A percentile compares a stretch with the other conserved stretches of the same genome.
phyloP scores from a whole-genome alignment of 345 rosid species.

The Aurinia saxatilis region DNA sequence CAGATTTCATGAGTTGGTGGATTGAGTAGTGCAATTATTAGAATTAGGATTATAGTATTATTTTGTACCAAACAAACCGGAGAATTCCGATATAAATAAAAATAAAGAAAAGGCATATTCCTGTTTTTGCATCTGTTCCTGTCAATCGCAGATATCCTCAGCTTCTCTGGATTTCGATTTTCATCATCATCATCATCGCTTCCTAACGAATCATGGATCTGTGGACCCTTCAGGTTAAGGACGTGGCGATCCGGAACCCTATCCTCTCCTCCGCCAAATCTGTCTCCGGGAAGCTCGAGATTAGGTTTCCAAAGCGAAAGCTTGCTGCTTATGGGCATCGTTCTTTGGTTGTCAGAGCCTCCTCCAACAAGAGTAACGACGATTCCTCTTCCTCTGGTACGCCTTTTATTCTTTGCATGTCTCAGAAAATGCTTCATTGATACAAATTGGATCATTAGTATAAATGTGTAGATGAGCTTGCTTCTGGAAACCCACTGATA shows the following conservation, averaged over 20 bases:
- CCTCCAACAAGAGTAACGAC: slow-evolving; percentile 56
- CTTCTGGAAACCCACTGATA: too few relatives aligned
- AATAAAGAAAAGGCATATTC: slow-evolving; percentile 19
- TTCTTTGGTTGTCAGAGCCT: slow-evolving; percentile 38
- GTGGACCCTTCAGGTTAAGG: slow-evolving; percentile 18
- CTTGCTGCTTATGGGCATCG: slow-evolving; percentile 26
- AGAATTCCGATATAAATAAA: background rate
- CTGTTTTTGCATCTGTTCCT: background rate
- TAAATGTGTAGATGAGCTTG: too few relatives aligned
- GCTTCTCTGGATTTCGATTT: slow-evolving; percentile 12
- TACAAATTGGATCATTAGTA: too few relatives aligned
- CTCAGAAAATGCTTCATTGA: too few relatives aligned
- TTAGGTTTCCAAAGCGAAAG: slow-evolving; percentile 34
- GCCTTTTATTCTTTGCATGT: too few relatives aligned
- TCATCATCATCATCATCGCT: slow-evolving; percentile 11
- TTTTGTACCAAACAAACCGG: background rate
- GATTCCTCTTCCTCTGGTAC: slow-evolving; percentile 41
- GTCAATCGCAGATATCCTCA: slow-evolving; percentile 24
- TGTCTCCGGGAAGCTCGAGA: slow-evolving; percentile 16
- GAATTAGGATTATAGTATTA: too few relatives aligned
- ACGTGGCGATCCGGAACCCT: slow-evolving; percentile 26
- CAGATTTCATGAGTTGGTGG: too few relatives aligned
- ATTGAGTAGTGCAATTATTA: too few relatives aligned
- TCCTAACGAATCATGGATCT: slow-evolving; percentile 24
- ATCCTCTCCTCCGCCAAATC: slow-evolving; percentile 5